Evolutionary conservation across 257 asterid species (phyloP).

Genomic region (Rhazya stricta): DNA sequence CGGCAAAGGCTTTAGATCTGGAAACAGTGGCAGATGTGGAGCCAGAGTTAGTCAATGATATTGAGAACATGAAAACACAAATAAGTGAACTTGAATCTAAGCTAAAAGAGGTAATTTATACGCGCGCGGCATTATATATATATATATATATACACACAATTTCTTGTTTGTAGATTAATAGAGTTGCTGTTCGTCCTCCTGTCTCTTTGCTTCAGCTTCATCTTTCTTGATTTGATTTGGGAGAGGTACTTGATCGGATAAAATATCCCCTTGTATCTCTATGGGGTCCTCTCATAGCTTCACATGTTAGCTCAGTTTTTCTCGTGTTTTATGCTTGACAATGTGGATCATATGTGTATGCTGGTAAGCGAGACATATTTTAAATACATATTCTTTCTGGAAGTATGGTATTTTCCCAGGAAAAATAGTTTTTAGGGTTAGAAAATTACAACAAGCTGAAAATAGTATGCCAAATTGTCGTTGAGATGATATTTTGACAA

Average conservation of each 20-base stretch:
- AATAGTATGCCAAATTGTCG: neutral
- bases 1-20: slow-evolving; percentile 2
- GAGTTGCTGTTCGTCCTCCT: neutral
- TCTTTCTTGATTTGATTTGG: neutral
- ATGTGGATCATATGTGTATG: neutral
- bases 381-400: neutral
- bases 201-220: neutral
- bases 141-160: slow-evolving; percentile 3
- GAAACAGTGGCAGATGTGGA: slow-evolving; percentile 20
- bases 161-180: neutral
- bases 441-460: neutral
- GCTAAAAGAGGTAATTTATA: slow-evolving; percentile 33
- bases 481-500: neutral
- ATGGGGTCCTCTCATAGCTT: neutral
- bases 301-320: neutral
- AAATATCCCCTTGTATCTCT: neutral
- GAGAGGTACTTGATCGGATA: neutral
- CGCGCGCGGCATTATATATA: too few species aligned
- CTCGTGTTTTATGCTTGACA: neutral
- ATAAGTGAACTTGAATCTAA: slow-evolving; percentile 29
- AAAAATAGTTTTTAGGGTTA: too few species aligned
- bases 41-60: slow-evolving; percentile 24
- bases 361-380: neutral
- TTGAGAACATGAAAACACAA: slow-evolving; percentile 28
- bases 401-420: neutral